A percentile compares a stretch with the other conserved stretches of the same genome.
phyloP scores from a whole-genome alignment of 2,329 filamentous ascomycete genomes.

The Penicillium vulpinum region DNA sequence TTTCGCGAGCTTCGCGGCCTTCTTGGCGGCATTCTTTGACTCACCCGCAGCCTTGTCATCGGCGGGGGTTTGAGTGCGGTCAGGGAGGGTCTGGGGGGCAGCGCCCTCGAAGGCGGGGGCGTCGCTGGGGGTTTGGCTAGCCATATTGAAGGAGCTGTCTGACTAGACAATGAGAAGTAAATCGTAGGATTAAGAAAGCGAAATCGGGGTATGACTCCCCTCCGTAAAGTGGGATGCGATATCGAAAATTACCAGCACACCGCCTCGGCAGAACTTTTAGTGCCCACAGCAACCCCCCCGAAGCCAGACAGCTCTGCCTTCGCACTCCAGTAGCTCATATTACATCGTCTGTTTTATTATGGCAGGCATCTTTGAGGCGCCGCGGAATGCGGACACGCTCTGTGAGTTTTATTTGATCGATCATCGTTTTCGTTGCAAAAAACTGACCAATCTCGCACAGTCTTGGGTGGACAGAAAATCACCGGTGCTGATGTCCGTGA shows the following conservation, averaged over 20 bases:
- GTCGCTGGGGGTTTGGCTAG: conserved; percentile 34
- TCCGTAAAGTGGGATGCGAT: conserved; percentile 43
- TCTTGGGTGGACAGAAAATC: conserved; percentile 96
- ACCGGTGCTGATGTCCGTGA: conserved; percentile 95
- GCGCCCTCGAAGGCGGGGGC: conserved; percentile 23
- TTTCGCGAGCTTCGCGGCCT: conserved; percentile 51
- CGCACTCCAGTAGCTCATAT: conserved; percentile 23
- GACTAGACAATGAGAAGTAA: conserved; percentile 20
- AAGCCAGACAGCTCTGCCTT: conserved; percentile 34
- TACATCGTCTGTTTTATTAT: conserved; percentile 52
- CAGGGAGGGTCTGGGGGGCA: conserved; percentile 38
- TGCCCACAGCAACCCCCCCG: conserved; percentile 30
- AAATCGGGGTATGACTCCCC: conserved; percentile 25
- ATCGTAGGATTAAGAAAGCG: conserved; percentile 17
- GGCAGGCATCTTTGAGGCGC: conserved; percentile 95
- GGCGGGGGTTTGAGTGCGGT: conserved; percentile 43
- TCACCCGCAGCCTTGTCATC: conserved; percentile 33
- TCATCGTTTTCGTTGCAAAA: conserved; percentile 8
- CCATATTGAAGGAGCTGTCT: conserved; percentile 30
- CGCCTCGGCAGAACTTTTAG: conserved; percentile 49
- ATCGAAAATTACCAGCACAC: conserved; percentile 32
- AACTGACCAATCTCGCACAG: conserved; percentile 48
- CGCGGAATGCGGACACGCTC: conserved; percentile 85
- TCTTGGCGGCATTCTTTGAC: conserved; percentile 48
- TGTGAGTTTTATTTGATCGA: conserved; percentile 54